Evolutionary conservation across 352 stramenopile genomes (phyloP).

Genomic region (Globisporangium radiosum): DNA sequence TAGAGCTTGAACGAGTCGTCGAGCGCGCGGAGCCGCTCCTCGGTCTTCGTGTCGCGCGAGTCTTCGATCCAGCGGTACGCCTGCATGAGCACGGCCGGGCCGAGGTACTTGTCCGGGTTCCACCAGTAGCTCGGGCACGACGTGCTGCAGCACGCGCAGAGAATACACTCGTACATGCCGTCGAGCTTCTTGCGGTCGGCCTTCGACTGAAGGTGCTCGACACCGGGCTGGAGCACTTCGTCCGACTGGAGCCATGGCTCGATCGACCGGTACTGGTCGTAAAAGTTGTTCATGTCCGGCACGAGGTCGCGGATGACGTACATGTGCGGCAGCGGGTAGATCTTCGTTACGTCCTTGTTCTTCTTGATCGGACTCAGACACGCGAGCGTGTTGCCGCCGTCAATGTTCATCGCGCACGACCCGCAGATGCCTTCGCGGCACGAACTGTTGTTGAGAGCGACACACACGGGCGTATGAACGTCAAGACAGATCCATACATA

Average conservation of each 20-base stretch:
- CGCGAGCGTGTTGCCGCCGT: constrained; percentile 97
- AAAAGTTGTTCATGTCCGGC: constrained; percentile 99
- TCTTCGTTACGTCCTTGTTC: constrained; percentile 92
- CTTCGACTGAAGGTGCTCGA: constrained; percentile 86
- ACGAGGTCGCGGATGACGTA: constrained; percentile 99
- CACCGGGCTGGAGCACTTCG: constrained; percentile 80
- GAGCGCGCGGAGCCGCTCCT: constrained; percentile 92
- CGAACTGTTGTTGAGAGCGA: constrained; percentile 40
- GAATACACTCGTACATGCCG: constrained; percentile 99
- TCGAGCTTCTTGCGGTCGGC: constrained; percentile 99
- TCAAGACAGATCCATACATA: too few relatives aligned
- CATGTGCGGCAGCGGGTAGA: constrained; percentile 99
- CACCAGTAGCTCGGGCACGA: constrained; percentile 99
- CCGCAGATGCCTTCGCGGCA: constrained; percentile 99
- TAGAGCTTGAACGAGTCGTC: constrained; percentile 99
- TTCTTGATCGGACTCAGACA: constrained; percentile 97
- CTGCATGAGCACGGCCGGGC: constrained; percentile 91
- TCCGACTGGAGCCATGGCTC: constrained; percentile 98
- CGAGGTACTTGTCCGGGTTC: constrained; percentile 96
- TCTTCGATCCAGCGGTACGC: constrained; percentile 99
- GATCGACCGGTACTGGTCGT: constrained; percentile 97
- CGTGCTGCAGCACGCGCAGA: constrained; percentile 98
- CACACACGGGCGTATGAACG: constrained; percentile 6
- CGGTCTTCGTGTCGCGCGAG: constrained; percentile 95
- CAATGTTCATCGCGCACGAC: constrained; percentile 99